Evolutionary conservation across 352 stramenopile genomes (phyloP).

Genomic region (Hyaloperonospora brassicae): DNA sequence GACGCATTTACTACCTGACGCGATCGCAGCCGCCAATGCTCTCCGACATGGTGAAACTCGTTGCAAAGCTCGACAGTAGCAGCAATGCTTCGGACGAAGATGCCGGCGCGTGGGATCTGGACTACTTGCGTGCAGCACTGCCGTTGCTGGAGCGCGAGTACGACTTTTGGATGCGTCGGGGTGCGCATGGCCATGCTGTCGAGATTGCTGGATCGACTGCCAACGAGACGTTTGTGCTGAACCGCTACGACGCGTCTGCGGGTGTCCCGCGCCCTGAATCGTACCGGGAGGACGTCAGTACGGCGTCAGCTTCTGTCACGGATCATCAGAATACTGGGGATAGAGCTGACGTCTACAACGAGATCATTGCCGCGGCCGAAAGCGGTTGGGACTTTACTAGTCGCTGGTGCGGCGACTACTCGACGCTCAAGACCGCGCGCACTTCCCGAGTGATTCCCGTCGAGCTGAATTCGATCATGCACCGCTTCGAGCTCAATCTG

Average conservation of each 20-base stretch:
- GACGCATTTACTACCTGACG: constrained; percentile 86
- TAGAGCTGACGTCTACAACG: constrained; percentile 50
- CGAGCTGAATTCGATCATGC: constrained; percentile 82
- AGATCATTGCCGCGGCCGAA: constrained; percentile 74
- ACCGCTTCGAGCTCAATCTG: constrained; percentile 66
- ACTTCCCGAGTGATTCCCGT: constrained; percentile 68
- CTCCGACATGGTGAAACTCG: constrained; percentile 72
- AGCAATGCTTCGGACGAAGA: constrained; percentile 18
- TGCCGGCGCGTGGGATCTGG: constrained; percentile 26
- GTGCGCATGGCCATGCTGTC: constrained; percentile 42
- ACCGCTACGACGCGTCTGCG: constrained; percentile 58
- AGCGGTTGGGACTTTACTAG: constrained; percentile 87
- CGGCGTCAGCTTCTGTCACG: constrained; percentile 5
- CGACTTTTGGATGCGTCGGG: constrained; percentile 71
- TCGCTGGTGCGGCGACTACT: constrained; percentile 58
- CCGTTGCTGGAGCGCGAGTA: constrained; percentile 73
- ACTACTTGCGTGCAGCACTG: constrained; percentile 40
- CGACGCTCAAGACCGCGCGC: constrained; percentile 34
- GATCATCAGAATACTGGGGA: constrained; percentile 9
- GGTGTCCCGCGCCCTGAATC: constrained; percentile 74
- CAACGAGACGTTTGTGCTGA: constrained; percentile 39
- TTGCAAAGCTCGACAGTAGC: constrained; percentile 21
- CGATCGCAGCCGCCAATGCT: constrained; percentile 87
- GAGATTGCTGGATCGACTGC: constrained; percentile 22
- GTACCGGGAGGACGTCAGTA: constrained; percentile 70